Base-by-base conservation (phyloP, 768 basidiomycete species). In the Trichaptum fuscoviolaceum region DNA sequence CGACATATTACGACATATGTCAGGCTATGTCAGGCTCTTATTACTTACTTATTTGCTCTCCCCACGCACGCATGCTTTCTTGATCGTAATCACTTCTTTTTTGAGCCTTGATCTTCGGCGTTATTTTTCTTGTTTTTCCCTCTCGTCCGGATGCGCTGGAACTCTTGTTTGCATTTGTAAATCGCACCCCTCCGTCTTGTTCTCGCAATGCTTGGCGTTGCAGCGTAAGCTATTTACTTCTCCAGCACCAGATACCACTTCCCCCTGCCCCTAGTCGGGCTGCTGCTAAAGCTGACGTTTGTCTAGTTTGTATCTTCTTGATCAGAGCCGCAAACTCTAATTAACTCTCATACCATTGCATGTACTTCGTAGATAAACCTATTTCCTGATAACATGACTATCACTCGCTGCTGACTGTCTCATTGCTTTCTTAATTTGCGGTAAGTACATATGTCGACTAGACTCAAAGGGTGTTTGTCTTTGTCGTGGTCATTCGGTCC, bases 71-170 rank as follows among this genome's bases (percentile, higher is more conserved):
- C 42, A 15, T 52, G 42, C 42, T 52, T 52, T 52, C 20, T 20
- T 52, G 30, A 3, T 8, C 30, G 30, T 30, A 30, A 30, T 52
- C 7, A 52, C 42, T 15, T 12, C 15, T 12, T 20, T 3, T 52
- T 12, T 12, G 42, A 52, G 15, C 10, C 12, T 18, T 24, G 12
- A 20, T 18, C 4, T 2, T 61, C 23, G 59, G 7, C 58, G n/a
- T 7, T 60, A 60, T 61, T 61, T 23, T 61, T 61, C 9, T 12
- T 61, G 59, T 61, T 61, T 34, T 61, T 20, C 7, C 58, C 12
- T 61, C 23, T 20, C 15, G 23, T 61, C 42, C 20, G 42, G 42
- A 52, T 52, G 42, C 42, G 42, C 42, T 52, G 42, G 42, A 52
- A 52, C 42, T 52, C n/a, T 15, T 52, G 42, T 52, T 52, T 52